Percentiles rank a stretch among this genome's conserved stretches.
Evolutionary conservation across 2,329 filamentous ascomycete genomes (phyloP).

Genomic region (Phaeosphaeria sp.): DNA sequence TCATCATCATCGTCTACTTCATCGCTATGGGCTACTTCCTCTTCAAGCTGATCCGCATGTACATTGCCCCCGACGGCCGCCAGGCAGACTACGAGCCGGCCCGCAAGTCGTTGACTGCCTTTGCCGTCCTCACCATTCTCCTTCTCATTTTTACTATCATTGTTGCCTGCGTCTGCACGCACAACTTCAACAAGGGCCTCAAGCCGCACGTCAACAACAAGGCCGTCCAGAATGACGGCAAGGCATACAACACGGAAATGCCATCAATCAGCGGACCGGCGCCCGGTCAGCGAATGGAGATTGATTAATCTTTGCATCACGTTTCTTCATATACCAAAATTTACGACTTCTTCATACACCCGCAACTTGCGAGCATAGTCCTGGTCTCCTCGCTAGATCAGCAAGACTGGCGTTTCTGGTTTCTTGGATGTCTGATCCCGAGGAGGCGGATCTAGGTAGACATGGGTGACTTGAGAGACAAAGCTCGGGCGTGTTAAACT

Average conservation of each 20-base stretch:
- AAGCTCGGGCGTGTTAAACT: slow-evolving; percentile 1
- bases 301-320: slow-evolving; percentile 36
- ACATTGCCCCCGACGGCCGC: slow-evolving; percentile 62
- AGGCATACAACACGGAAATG: slow-evolving; percentile 59
- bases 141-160: slow-evolving; percentile 87
- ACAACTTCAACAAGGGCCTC: slow-evolving; percentile 88
- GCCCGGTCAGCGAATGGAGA: slow-evolving; percentile 52
- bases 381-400: slow-evolving; percentile 30
- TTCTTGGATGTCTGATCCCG: slow-evolving; percentile 9
- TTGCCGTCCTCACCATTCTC: slow-evolving; percentile 90
- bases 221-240: slow-evolving; percentile 55
- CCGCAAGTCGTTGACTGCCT: slow-evolving; percentile 85
- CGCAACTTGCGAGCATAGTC: slow-evolving; percentile 37
- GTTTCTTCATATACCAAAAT: slow-evolving; percentile 16
- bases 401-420: slow-evolving; percentile 33
- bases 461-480: not conserved
- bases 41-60: slow-evolving; percentile 98
- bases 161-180: slow-evolving; percentile 85
- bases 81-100: slow-evolving; percentile 74
- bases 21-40: slow-evolving; percentile 93
- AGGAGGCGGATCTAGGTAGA: slow-evolving; percentile 3
- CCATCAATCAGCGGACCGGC: slow-evolving; percentile 54
- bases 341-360: slow-evolving; percentile 28
- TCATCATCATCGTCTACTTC: slow-evolving; percentile 83
- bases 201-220: slow-evolving; percentile 80